Conservation (phyloP, 192 early-diverging fungal genomes). For the Gorgonomyces haynaldii region DNA sequence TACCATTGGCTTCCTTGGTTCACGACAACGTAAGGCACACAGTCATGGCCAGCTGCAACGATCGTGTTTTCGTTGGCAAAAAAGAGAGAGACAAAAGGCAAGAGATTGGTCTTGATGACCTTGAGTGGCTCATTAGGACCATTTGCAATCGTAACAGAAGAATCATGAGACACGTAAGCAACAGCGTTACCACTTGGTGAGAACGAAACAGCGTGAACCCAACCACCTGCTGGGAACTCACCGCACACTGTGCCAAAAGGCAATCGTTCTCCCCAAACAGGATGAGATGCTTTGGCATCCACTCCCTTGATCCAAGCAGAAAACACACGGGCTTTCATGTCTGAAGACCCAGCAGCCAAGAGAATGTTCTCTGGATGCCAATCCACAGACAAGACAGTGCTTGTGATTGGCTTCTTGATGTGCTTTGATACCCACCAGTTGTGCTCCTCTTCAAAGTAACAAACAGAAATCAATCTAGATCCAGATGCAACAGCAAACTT, state of each 20-base stretch:
- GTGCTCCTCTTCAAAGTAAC: slow-evolving; percentile 92
- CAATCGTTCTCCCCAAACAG: slow-evolving; percentile 86
- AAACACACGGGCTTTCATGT: slow-evolving; percentile 75
- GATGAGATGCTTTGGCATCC: slow-evolving; percentile 73
- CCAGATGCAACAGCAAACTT: slow-evolving; percentile 98
- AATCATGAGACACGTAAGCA: slow-evolving; percentile 79
- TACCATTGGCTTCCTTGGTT: slow-evolving; percentile 53
- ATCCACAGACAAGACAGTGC: slow-evolving; percentile 75
- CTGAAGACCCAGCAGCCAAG: slow-evolving; percentile 66
- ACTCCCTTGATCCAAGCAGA: slow-evolving; percentile 92
- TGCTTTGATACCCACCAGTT: slow-evolving; percentile 97
- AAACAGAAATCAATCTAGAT: slow-evolving; percentile 78
- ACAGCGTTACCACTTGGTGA: slow-evolving; percentile 77
- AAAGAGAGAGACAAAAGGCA: slow-evolving; percentile 68
- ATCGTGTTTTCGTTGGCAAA: slow-evolving; percentile 69
- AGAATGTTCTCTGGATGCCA: slow-evolving; percentile 98
- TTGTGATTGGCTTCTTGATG: slow-evolving; percentile 83
- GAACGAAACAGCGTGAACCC: slow-evolving; percentile 88
- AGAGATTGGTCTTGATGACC: slow-evolving; percentile 44
- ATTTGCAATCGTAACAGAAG: slow-evolving; percentile 64
- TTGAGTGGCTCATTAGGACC: slow-evolving; percentile 50
- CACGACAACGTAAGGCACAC: slow-evolving; percentile 69
- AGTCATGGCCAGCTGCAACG: slow-evolving; percentile 88
- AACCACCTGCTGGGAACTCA: slow-evolving; percentile 71
- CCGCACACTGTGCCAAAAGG: slow-evolving; percentile 87